Evolutionary conservation across 2,329 filamentous ascomycete species (phyloP), one percentile per base, ranked within the genome.

Genomic region (Trichocomaceae sp.): DNA sequence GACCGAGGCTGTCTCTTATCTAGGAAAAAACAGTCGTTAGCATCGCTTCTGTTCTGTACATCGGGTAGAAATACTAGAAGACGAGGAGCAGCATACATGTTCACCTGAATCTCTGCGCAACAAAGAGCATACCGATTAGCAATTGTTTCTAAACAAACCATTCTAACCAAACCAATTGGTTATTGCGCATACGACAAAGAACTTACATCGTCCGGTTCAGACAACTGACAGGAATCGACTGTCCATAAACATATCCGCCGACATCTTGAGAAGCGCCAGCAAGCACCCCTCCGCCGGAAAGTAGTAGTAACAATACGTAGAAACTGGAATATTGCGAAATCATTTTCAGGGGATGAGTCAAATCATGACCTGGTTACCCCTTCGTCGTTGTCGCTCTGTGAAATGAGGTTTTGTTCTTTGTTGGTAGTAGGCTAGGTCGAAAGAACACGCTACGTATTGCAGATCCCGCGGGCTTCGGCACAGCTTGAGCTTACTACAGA

Each of bases 1-100:
- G 86, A 66, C 93, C 86, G 60, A 85, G 79, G 35, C 80, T 79
- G 69, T 95, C 84, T 66, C 89, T 86, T 66, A 96, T 85, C 77
- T 76, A 57, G 13, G n/a, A 15, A 42, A 26, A 26, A 26, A 26
- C 7, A 3, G 3, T 26, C 23, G 47, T 50, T 20, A 54, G 52
- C 17, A 20, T 22, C 19, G 26, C 8, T n/a, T n/a, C 31, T 35
- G 29, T 33, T n/a, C 29, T 33, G 7, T 33, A 33, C 29, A 33
- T 12, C 29, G 7, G 8, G 29, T 33, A 9, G 4, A 15, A 15
- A 15, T 15, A 15, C 9, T n/a, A n/a, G n/a, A 15, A 35, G 9
- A 29, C 26, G 5, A 9, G 19, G 10, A 56, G 53, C 51, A 57
- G 54, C 63, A 62, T 64, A 67, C 65, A 63, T 67, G 65, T 64